Base-by-base conservation (phyloP, 2,329 filamentous ascomycete genomes). In the Colletotrichum musae region DNA sequence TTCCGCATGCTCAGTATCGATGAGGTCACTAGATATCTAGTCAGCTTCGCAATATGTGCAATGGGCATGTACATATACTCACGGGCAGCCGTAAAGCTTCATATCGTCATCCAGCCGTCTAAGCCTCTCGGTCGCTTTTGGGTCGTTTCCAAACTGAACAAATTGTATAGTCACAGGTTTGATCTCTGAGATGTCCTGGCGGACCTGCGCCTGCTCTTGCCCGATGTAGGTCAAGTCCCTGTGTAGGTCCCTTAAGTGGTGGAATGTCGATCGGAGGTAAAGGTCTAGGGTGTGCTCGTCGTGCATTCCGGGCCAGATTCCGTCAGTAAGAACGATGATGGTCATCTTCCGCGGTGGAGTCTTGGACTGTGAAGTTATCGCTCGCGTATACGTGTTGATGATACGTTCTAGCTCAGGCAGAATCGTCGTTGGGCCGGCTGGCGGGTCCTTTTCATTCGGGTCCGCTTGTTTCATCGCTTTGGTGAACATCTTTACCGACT, bases 111-210 rank as follows among this genome's bases (percentile, higher is more conserved):
- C 58, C 5, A 76, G 57, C 13, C 65, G 65, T 15, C 68, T 45
- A 4, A 79, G 72, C 6, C 72, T 64, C 16, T 53, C 41, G 0
- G 54, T 72, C 2, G 73, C 77, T 1, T 70, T 57, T 5, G 45
- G 41, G 39, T 78, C 72, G 18, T 75, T 28, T 0, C 77, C 77
- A 28, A 79, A 78, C 16, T 72, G 73, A 6, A 79, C 71, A 54
- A 79, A 79, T 15, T 78, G 73, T 16, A 79, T 74, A 16, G 73
- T 76, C 2, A 78, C 69, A 7, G 74, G 75, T 5, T 76, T 70
- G 16, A 47, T 63, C 6, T 41, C 26, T 7, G 41, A 48, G 5
- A 70, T 67, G 12, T 58, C 64, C 9, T 26, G 28, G 47, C 50
- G 3, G 28, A 56, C 45, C 10, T 47, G 16, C 4, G 10, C 12